Percentiles rank a stretch among this genome's conserved stretches.
Evolutionary conservation across 164 flowering plant species (phyloP).

Genomic region (Magnolia kwangsiensis): DNA sequence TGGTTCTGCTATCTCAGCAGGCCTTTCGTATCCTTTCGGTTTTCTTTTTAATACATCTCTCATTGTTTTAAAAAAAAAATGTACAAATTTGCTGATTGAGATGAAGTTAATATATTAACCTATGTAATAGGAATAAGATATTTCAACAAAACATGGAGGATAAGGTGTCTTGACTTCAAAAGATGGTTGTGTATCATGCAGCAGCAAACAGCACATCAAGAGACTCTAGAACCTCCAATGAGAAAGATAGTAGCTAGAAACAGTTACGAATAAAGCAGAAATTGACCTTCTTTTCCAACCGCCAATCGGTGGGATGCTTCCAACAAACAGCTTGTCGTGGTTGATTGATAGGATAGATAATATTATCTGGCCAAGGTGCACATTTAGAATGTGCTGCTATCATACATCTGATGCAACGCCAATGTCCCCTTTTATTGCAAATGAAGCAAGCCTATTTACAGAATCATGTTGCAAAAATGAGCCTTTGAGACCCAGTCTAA

Average conservation of each 20-base stretch:
- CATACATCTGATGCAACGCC: constrained; percentile 70
- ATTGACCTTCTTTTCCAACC: constrained; percentile 73
- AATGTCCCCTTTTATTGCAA: constrained; percentile 57
- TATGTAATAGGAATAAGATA: too few species aligned
- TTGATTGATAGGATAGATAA: constrained; percentile 37
- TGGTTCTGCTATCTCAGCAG: too few species aligned
- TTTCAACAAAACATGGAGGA: too few species aligned
- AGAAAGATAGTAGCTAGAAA: neutral
- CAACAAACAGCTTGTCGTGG: constrained; percentile 78
- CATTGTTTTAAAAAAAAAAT: too few species aligned
- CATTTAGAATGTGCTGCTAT: constrained; percentile 75
- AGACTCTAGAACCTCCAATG: too few species aligned
- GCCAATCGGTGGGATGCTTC: constrained; percentile 85
- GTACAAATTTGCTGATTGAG: too few species aligned
- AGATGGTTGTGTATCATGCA: too few species aligned
- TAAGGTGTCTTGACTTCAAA: too few species aligned
- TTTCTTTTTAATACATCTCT: too few species aligned
- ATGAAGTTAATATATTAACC: too few species aligned
- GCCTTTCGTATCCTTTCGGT: too few species aligned
- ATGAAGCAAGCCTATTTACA: constrained; percentile 58
- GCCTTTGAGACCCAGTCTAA: neutral
- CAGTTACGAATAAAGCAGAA: constrained; percentile 46
- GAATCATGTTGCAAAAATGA: constrained; percentile 2
- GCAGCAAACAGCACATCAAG: too few species aligned
- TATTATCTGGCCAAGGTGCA: constrained; percentile 75